Percentiles rank a stretch among this genome's conserved stretches.
Conservation (phyloP, 768 basidiomycete genomes). For the Trametes cubensis region DNA sequence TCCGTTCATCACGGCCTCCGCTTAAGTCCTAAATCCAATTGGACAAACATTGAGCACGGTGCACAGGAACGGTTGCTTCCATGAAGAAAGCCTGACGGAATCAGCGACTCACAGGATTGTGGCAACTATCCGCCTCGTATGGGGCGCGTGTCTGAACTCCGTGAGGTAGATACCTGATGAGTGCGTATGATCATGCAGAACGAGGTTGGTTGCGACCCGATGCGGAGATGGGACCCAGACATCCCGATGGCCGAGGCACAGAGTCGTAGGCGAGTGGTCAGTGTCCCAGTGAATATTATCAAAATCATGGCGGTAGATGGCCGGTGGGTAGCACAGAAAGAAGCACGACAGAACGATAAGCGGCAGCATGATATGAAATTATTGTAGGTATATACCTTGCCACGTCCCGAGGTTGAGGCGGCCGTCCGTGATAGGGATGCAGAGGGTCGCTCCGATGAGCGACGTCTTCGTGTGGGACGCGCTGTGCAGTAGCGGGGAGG, state of each 20-base stretch:
- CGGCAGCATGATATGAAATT: background rate
- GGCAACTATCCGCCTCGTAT: slow-evolving; percentile 73
- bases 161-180: slow-evolving; percentile 79
- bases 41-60: no score
- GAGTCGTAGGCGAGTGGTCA: background rate
- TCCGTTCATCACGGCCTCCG: no score
- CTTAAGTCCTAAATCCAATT: no score
- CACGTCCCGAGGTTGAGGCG: slow-evolving; percentile 85
- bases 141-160: slow-evolving; percentile 75
- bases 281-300: background rate
- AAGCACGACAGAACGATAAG: background rate
- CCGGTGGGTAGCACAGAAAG: background rate
- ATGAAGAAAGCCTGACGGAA: background rate
- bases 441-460: slow-evolving; percentile 79
- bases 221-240: background rate
- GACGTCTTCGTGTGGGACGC: slow-evolving; percentile 92
- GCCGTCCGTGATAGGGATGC: slow-evolving; percentile 82
- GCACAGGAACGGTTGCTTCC: no score
- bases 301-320: background rate
- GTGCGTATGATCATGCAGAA: background rate
- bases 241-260: background rate
- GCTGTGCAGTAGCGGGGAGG: slow-evolving; percentile 38
- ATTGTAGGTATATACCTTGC: slow-evolving; percentile 64
- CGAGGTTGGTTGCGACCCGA: no score
- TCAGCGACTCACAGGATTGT: slow-evolving; percentile 66